Base-by-base conservation (phyloP, 192 early-diverging fungal species). In the Dispira simplex region DNA sequence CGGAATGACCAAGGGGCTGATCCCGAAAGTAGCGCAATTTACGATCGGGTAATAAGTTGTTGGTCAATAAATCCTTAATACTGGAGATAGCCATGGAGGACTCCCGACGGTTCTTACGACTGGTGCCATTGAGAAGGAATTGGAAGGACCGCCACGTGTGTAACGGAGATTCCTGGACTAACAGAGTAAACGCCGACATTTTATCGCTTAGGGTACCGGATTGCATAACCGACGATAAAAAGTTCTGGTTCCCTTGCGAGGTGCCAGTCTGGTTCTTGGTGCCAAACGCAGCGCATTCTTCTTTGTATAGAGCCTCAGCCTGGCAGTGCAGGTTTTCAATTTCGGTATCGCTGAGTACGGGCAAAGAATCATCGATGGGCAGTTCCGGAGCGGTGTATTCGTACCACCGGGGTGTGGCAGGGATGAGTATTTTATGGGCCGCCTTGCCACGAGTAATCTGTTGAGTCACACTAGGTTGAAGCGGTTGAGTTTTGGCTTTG, bases 11-110 rank as follows among this genome's bases (percentile, higher is more conserved):
- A 23, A 91, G 66, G 44, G 87, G 90, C 72, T 89, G 89, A 72
- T 99, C 96, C n/a, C 82, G 74, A 73, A 99, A 99, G 72, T 92
- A 95, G 63, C 74, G 79, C 57, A 99, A 78, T 72, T 97, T 97
- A 60, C 95, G 83, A 46, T 88, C 75, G 11, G 96, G 96, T 23
- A 99, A 75, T 52, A 96, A 64, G 21, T 78, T 82, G 43, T 83
- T 81, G 39, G 85, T 68, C 64, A 96, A 77, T 65, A 99, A 75
- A 82, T 97, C 93, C 77, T 91, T 93, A 66, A 96, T 70, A 74
- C 84, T 85, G 64, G 87, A 80, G 8, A 99, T 78, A 2, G 90
- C 90, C 74, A 92, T 75, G 56, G 90, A 68, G 4, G 90, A 82
- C 68, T 95, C 92, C 52, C 92, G 82, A 48, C 93, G 77, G 64